A percentile compares a stretch with the other conserved stretches of the same genome.
phyloP scores from a whole-genome alignment of 2,329 filamentous ascomycete genomes.

The Cladophialophora carrionii region DNA sequence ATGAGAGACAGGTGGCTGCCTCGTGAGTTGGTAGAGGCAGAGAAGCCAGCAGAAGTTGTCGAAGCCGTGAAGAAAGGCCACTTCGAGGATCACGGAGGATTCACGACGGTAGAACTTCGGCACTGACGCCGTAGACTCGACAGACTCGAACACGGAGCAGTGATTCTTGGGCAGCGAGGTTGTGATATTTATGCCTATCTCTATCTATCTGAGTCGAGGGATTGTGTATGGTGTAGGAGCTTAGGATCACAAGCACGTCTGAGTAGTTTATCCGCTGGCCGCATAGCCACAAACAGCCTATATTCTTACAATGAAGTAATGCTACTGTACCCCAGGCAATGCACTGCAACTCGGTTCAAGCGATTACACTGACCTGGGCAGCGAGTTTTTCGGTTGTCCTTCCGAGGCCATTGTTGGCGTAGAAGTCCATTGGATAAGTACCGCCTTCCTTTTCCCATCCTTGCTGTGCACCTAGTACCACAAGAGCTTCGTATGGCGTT shows the following conservation, averaged over 20 bases:
- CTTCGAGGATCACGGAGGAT: not conserved
- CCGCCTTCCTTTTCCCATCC: slow-evolving; percentile 67
- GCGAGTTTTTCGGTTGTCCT: slow-evolving; percentile 63
- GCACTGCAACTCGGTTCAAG: slow-evolving; percentile 13
- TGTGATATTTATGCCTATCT: not conserved
- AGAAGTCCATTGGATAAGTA: slow-evolving; percentile 98
- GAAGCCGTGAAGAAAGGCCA: not conserved
- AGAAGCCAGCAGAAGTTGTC: not conserved
- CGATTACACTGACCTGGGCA: slow-evolving; percentile 31
- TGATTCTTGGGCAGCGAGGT: not conserved
- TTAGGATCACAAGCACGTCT: not conserved
- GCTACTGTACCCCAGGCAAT: too few relatives aligned
- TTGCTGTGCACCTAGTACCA: slow-evolving; percentile 78
- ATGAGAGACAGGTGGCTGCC: not conserved
- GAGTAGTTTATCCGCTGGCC: not conserved
- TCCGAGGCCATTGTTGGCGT: slow-evolving; percentile 86
- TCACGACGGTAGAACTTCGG: not conserved
- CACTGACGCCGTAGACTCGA: not conserved
- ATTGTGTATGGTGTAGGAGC: not conserved
- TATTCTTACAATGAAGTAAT: not conserved
- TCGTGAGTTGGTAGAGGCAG: not conserved
- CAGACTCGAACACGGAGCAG: not conserved
- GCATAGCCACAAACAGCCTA: not conserved
- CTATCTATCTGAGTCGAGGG: not conserved
- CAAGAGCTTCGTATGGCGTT: slow-evolving; percentile 92